Evolutionary conservation across 139 green algal species (phyloP), one percentile per base, ranked within the genome.

Genomic region (Picochlorum sp.): DNA sequence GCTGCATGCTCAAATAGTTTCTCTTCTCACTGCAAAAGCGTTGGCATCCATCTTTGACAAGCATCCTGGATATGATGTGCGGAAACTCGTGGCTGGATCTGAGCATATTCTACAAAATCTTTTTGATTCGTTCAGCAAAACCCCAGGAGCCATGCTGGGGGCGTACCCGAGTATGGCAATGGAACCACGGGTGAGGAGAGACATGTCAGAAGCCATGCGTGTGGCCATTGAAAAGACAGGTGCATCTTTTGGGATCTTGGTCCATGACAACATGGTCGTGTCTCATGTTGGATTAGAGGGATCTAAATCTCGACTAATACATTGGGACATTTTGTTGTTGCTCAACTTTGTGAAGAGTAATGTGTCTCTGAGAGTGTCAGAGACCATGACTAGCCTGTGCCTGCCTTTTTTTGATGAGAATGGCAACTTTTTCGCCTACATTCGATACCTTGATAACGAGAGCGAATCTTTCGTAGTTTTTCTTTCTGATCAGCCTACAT

Each of bases 381-480:
- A 92, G 61, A 75, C 72, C 11, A 90, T 95, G 62, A 81, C 77
- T 0, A 88, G 87, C 1, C 58, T 96, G 4, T 96, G 89, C 72
- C 70, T 96, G 18, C 88, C 88, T 1, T 65, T 73, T 66, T 91
- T 80, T 83, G 88, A 94, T 75, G 45, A 82, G 1, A 59, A 73
- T 23, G 85, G 81, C 23, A 90, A 92, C 71, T 71, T 95, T 50
- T 85, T 95, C 57, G 86, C 89, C 4, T 91, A 92, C 55, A 80
- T 95, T 14, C 21, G 67, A 45, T 88, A 81, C 75, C 23, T 86
- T 21, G 70, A 88, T 13, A 37, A 61, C 4, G 57, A 55, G 28
- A 55, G 45, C 26, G 30, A 62, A 31, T 68, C 57, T 41, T 65
- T 44, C 6, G 30, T 74, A 5, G 56, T 70, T 49, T 61, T 80